Conservation (phyloP, 225 moss, liverwort and hornwort species). For the Marchantia paleacea region DNA sequence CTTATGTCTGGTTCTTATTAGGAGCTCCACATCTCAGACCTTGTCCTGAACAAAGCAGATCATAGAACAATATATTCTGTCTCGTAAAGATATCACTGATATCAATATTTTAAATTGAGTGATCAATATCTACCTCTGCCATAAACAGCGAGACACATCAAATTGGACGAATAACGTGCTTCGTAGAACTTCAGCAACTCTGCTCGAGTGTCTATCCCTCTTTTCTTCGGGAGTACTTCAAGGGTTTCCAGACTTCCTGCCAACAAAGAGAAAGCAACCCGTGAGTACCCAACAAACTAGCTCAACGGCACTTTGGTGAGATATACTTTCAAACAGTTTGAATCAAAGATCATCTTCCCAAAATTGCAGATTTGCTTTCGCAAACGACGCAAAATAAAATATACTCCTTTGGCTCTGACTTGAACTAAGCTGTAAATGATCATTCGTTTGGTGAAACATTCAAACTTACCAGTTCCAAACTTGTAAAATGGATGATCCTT, state of each 20-base stretch:
- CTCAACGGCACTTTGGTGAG: neutral
- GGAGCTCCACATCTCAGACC: neutral
- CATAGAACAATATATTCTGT: neutral
- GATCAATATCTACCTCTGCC: slow-evolving; percentile 57
- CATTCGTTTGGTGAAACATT: neutral
- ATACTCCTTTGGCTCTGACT: neutral
- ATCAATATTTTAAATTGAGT: neutral
- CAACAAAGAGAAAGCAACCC: slow-evolving; percentile 4
- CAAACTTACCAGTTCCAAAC: slow-evolving; percentile 82
- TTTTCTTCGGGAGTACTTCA: slow-evolving; percentile 64
- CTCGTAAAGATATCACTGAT: neutral
- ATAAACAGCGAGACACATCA: slow-evolving; percentile 93
- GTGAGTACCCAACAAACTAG: neutral
- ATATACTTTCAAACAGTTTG: neutral
- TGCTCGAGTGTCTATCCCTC: slow-evolving; percentile 78
- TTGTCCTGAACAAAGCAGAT: neutral
- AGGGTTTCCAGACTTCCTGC: slow-evolving; percentile 87
- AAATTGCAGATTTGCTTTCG: too few species aligned
- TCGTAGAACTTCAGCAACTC: slow-evolving; percentile 88
- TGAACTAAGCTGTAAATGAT: neutral
- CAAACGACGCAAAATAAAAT: neutral
- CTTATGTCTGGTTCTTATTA: neutral
- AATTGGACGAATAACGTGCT: slow-evolving; percentile 79
- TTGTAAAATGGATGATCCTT: slow-evolving; percentile 97
- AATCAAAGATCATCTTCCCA: neutral